phyloP scores from a whole-genome alignment of 176 grass and related monocot species.

The Oryza coarctata region DNA sequence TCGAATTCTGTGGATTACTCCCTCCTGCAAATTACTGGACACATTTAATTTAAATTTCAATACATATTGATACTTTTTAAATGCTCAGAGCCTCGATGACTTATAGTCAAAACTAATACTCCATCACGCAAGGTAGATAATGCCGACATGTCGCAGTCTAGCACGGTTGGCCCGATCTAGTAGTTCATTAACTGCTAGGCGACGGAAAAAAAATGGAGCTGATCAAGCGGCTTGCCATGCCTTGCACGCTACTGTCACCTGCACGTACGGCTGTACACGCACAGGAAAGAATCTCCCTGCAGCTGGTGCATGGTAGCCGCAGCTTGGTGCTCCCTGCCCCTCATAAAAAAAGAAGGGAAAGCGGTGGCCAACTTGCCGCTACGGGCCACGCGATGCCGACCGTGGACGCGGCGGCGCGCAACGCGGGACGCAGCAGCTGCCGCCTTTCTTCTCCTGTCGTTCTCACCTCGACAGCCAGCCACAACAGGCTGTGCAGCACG shows the following conservation, averaged over 20 bases:
- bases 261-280: too few relatives aligned
- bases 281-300: not conserved
- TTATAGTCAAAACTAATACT: too few relatives aligned
- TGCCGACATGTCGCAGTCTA: not conserved
- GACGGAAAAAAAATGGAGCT: not conserved
- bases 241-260: not conserved
- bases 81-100: not conserved
- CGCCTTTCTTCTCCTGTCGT: not conserved
- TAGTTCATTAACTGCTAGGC: not conserved
- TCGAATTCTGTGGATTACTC: not conserved
- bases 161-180: not conserved
- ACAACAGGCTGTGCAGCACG: not conserved
- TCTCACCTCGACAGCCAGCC: not conserved
- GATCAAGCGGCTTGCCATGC: not conserved
- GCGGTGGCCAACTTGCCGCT: not conserved
- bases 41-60: not conserved
- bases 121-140: not conserved
- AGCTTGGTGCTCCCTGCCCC: not conserved
- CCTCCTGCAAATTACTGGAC: not conserved
- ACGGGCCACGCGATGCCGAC: not conserved
- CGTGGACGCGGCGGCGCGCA: not conserved
- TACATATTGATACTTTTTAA: not conserved
- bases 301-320: not conserved
- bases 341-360: not conserved
- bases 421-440: not conserved